Conservation (phyloP, 805 yeast species). For the Candida rishiriensis region DNA sequence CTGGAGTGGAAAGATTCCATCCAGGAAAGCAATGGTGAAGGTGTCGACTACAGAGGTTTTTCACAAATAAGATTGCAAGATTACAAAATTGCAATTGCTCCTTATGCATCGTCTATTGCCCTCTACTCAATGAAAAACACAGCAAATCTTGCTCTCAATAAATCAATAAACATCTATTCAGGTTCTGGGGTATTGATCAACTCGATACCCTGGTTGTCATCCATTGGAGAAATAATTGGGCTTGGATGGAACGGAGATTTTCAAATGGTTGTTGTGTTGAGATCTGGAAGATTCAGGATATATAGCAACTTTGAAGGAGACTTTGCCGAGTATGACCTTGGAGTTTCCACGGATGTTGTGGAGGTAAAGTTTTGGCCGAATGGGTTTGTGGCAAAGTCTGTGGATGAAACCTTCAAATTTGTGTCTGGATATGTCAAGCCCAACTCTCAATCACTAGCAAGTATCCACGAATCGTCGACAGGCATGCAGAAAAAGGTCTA, state of each 20-base stretch:
- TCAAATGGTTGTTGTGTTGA: slow-evolving; percentile 51
- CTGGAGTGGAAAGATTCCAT: slow-evolving; percentile 39
- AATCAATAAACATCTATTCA: slow-evolving; percentile 27
- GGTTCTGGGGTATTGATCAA: slow-evolving; percentile 31
- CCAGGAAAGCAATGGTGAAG: background rate
- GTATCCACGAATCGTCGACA: background rate
- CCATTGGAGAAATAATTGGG: slow-evolving; percentile 49
- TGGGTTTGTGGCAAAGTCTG: slow-evolving; percentile 42
- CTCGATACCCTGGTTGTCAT: slow-evolving; percentile 39
- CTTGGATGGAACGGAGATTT: slow-evolving; percentile 52
- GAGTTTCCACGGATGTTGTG: slow-evolving; percentile 29
- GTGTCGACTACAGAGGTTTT: background rate
- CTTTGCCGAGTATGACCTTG: slow-evolving; percentile 49
- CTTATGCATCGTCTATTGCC: slow-evolving; percentile 54
- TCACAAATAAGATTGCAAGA: slow-evolving; percentile 32
- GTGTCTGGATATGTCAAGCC: slow-evolving; percentile 35
- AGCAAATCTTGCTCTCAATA: background rate
- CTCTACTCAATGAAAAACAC: slow-evolving; percentile 31
- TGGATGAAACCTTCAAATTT: slow-evolving; percentile 37
- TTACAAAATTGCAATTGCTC: slow-evolving; percentile 44
- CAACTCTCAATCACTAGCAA: slow-evolving; percentile 24
- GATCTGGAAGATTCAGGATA: slow-evolving; percentile 47
- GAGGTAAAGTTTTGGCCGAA: slow-evolving; percentile 36
- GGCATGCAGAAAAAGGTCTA: slow-evolving; percentile 2
- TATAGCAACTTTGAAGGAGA: slow-evolving; percentile 66